Percentiles rank a stretch among this genome's conserved stretches.
Conservation (phyloP, 2,329 filamentous ascomycete species). For the Ophiocordyceps unilateralis region DNA sequence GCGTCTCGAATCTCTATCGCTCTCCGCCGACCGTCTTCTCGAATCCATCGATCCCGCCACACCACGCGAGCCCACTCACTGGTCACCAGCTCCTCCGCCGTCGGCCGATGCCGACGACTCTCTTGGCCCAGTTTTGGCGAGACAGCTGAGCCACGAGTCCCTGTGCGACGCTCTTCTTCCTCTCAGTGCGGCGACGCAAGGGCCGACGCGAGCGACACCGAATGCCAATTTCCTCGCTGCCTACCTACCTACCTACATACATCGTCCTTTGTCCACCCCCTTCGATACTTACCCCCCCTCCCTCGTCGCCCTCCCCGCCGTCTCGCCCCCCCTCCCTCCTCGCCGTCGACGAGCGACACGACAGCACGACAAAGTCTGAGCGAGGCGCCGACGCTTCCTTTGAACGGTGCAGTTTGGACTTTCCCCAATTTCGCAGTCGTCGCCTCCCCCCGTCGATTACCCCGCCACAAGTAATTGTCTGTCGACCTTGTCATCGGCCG, state of each 20-base stretch:
- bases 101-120: neutral
- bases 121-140: neutral
- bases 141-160: neutral
- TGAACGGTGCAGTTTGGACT: no score
- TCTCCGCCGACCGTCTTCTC: neutral
- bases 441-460: neutral
- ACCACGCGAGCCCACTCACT: neutral
- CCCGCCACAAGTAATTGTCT: neutral
- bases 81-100: neutral
- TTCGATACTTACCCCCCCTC: no score
- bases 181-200: neutral
- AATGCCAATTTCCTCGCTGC: neutral
- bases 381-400: no score
- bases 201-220: neutral
- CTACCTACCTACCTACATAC: neutral
- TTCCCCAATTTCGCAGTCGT: no score
- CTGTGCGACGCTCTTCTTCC: neutral
- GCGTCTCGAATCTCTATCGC: no score
- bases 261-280: neutral
- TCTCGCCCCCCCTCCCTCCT: neutral
- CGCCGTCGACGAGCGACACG: neutral
- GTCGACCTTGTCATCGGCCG: neutral
- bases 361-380: neutral
- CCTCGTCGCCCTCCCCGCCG: neutral
- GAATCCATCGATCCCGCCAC: neutral